These are phyloP conservation scores for Acorus calamus DNA, from an alignment of 106 monocot genomes.

Conservation along the genomic window DNA sequence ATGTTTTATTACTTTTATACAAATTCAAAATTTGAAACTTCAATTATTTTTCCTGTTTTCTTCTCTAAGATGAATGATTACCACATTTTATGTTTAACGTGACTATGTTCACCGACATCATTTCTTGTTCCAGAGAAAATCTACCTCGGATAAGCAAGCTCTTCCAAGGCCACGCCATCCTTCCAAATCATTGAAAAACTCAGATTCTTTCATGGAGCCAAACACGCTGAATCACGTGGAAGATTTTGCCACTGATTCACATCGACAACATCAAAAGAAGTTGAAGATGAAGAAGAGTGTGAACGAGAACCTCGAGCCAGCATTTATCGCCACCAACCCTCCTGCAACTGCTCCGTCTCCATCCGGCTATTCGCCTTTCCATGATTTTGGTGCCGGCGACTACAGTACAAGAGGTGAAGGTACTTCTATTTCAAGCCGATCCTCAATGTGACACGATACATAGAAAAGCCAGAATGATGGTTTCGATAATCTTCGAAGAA, in stretches of 20 bases:
- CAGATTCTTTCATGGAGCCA: conserved; percentile 16
- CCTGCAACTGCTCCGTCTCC: neutral
- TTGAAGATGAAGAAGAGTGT: conserved; percentile 37
- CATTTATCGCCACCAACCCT: conserved; percentile 1
- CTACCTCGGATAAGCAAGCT: conserved; percentile 28
- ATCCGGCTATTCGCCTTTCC: neutral
- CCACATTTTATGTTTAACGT: neutral
- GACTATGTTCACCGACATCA: neutral
- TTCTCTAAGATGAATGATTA: neutral
- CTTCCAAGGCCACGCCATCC: conserved; percentile 17
- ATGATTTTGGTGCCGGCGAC: neutral
- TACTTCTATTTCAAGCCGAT: neutral
- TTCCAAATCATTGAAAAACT: conserved; percentile 11
- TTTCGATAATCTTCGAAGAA: too few species aligned
- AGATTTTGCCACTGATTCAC: conserved; percentile 3
- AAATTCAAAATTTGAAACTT: too few species aligned
- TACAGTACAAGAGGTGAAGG: neutral
- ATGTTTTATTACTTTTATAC: too few species aligned
- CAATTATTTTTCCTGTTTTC: neutral
- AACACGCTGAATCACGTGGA: conserved; percentile 18
- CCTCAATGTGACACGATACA: neutral
- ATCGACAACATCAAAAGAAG: conserved; percentile 38
- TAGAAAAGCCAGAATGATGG: too few species aligned
- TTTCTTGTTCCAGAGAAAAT: conserved; percentile 34
- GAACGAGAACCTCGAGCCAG: conserved; percentile 35